Percentiles rank a stretch among this genome's conserved stretches.
Evolutionary conservation across 768 basidiomycete genomes (phyloP).

Genomic region (Lepiota brunneoincarnata): DNA sequence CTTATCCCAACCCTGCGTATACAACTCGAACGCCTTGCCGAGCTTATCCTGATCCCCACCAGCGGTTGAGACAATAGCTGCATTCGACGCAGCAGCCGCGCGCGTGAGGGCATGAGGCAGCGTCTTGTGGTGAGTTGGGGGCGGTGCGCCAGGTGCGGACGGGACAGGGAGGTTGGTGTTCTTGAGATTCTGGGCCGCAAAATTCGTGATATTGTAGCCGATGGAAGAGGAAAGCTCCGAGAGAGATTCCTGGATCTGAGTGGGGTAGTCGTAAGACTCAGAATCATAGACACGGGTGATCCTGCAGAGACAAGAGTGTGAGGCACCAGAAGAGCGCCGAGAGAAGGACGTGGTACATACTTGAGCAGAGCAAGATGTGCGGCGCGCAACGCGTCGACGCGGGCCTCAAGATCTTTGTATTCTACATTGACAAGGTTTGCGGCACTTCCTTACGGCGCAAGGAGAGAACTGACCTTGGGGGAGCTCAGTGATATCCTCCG

Average conservation of each 20-base stretch:
- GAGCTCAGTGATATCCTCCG: constrained; percentile 93
- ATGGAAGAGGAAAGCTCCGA: constrained; percentile 69
- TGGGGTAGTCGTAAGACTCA: constrained; percentile 89
- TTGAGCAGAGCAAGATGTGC: constrained; percentile 79
- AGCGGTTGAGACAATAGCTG: constrained; percentile 37
- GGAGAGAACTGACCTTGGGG: constrained; percentile 64
- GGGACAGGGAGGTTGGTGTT: constrained; percentile 85
- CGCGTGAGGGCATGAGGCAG: constrained; percentile 92
- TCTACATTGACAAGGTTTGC: constrained; percentile 44
- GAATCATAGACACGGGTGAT: constrained; percentile 86
- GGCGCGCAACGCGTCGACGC: constrained; percentile 86
- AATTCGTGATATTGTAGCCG: constrained; percentile 73
- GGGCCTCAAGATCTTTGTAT: constrained; percentile 93
- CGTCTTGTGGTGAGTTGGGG: constrained; percentile 82
- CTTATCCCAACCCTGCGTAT: constrained; percentile 83
- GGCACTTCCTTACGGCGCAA: background rate
- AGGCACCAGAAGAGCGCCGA: background rate
- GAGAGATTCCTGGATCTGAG: constrained; percentile 81
- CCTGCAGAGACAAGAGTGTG: constrained; percentile 35
- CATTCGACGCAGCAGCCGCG: constrained; percentile 64
- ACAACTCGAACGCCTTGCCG: constrained; percentile 73
- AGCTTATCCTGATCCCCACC: constrained; percentile 57
- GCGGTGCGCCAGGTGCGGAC: constrained; percentile 47
- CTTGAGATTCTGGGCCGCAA: constrained; percentile 85
- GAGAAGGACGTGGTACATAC: constrained; percentile 37